Evolutionary conservation across 129 eudicot genomes (phyloP), one percentile per base, ranked within the genome.

Genomic region (Erigeron canadensis): DNA sequence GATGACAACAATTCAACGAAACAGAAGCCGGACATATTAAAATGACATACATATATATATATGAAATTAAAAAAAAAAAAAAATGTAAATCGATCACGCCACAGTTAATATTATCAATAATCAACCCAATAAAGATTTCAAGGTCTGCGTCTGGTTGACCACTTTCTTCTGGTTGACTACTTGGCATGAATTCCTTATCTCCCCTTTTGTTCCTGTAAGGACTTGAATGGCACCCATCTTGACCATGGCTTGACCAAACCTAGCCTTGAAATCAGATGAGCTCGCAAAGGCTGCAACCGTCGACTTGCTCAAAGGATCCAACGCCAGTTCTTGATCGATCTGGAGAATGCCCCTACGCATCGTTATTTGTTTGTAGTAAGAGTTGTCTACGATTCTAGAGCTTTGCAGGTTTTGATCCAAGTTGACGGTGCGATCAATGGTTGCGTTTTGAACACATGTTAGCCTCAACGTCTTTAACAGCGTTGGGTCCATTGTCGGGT

Each of bases 351-450:
- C 95, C 61, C 77, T 81, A 5, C 50, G 21, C 59, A 38, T 10
- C 12, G 68, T 8, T 19, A 90, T 83, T 42, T 86, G 87, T 21
- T 41, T 75, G 69, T 85, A 83, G 71, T 60, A 85, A 3, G 86
- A 84, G 7, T 83, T 85, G 73, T 87, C 95, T 4, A 90, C 80
- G 2, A 73, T 53, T 22, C 21, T 47, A 2, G 87, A 63, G 40
- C 89, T 85, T 12, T 63, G 47, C 18, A 70, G 76, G 59, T 83
- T 86, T 60, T 81, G 89, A 63, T 87, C 95, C 56, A 82, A 83
- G 65, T 74, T 74, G 0, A 50, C 82, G 11, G 75, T 18, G 57
- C 77, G 79, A 46, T 84, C 81, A 28, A 66, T 18, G 0, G 66
- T 67, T 39, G 82, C 57, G 44, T 77, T 77, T 10, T 73, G 84